A percentile compares a stretch with the other conserved stretches of the same genome.
phyloP scores from a whole-genome alignment of 495 filamentous ascomycete genomes.

The Bombardia bombarda region DNA sequence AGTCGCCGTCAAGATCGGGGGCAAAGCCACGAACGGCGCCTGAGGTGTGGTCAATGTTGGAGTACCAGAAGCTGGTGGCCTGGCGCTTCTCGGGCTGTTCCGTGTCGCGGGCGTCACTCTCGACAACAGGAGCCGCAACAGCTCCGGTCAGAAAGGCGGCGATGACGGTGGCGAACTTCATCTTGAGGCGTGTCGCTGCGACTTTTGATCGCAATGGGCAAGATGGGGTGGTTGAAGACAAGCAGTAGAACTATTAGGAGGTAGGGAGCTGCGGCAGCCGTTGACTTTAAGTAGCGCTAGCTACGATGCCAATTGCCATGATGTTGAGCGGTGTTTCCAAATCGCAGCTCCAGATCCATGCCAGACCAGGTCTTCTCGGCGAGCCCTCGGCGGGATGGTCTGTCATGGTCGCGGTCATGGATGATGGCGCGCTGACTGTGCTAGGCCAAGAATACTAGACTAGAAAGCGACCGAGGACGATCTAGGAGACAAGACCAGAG shows the following conservation, averaged over 20 bases:
- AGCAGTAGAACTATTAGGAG: neutral
- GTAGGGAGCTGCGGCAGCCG: neutral
- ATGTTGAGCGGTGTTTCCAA: too few species aligned
- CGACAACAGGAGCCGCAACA: neutral
- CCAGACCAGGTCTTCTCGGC: neutral
- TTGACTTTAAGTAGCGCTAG: neutral
- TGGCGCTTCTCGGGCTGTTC: neutral
- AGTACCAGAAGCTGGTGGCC: conserved; percentile 25
- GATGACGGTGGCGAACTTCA: neutral
- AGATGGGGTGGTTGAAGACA: neutral
- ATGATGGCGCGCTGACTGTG: too few species aligned
- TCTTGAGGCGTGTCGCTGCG: neutral
- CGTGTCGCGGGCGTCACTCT: neutral
- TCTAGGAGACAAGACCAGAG: too few species aligned
- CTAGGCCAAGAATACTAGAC: too few species aligned
- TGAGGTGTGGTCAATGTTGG: conserved; percentile 28
- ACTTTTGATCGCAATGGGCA: neutral
- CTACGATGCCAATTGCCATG: too few species aligned
- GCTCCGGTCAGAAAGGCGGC: neutral
- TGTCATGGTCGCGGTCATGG: too few species aligned
- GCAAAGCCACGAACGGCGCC: conserved; percentile 23
- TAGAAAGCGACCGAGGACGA: too few species aligned
- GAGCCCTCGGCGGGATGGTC: too few species aligned
- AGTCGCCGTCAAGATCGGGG: conserved; percentile 29
- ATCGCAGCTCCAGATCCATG: neutral